Percentiles rank a stretch among this genome's conserved stretches.
These are phyloP conservation scores for Tanacetum coccineum DNA, from an alignment of 129 eudicot genomes.

Conservation along the genomic window DNA sequence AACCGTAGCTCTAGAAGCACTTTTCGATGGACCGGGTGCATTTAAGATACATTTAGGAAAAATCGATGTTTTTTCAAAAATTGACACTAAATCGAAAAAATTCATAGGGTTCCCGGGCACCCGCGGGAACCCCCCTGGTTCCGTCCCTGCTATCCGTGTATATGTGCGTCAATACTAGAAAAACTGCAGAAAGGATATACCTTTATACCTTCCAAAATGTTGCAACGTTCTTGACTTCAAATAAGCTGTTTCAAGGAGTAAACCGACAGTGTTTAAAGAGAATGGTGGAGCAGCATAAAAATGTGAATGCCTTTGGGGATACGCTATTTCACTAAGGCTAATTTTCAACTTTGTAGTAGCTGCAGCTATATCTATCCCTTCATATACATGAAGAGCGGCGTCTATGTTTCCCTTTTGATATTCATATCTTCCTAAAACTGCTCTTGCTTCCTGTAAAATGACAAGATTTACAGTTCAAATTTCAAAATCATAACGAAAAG, in stretches of 20 bases:
- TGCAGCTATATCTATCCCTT: conserved; percentile 72
- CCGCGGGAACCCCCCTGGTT: no score
- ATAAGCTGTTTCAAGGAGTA: conserved; percentile 77
- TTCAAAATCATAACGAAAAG: neutral
- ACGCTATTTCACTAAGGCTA: conserved; percentile 46
- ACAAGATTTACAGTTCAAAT: conserved; percentile 3
- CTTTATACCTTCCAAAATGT: conserved; percentile 74
- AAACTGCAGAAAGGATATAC: conserved; percentile 31
- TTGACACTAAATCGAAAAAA: no score
- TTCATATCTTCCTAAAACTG: conserved; percentile 85
- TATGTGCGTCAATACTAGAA: neutral
- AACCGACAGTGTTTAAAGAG: conserved; percentile 66
- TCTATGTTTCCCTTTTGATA: conserved; percentile 91
- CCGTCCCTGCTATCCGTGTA: no score
- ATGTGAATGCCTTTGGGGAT: conserved; percentile 44
- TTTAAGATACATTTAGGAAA: no score
- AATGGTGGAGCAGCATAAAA: conserved; percentile 50
- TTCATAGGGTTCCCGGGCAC: no score
- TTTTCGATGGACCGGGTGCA: no score
- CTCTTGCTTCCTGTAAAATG: conserved; percentile 81
- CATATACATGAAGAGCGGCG: conserved; percentile 87
- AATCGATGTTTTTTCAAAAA: no score
- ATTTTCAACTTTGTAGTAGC: conserved; percentile 68
- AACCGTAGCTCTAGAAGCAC: no score
- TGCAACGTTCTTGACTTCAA: conserved; percentile 84